Base-by-base conservation (phyloP, 306 rosid species). In the Bauhinia variegata region DNA sequence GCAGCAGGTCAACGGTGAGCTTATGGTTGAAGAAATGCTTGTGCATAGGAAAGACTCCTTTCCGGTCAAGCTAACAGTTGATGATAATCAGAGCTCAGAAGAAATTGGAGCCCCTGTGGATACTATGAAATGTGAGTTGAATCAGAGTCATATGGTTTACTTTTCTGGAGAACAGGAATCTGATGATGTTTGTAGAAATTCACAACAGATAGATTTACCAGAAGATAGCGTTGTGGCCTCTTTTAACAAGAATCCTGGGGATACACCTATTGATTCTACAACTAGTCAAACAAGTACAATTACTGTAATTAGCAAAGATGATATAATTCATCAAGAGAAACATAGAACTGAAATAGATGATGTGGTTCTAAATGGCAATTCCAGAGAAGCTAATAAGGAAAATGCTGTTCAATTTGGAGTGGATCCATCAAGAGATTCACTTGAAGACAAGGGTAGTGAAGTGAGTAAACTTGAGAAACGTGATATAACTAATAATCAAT, bases 121-220 rank as follows among this genome's bases (percentile, higher is more conserved):
- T 57, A 70, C 23, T 71, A 38, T 65, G 69, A 19, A 55, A 62
- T 23, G 79, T 76, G 75, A 52, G 68, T 32, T 42, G n/a, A 65
- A 43, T 23, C 80, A 80, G 60, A 67, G 16, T 75, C 31, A 44
- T 10, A 52, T 43, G 2, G 57, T 30, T 47, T 19, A 49, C 51
- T 37, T 58, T 71, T 71, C 77, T 54, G 82, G 71, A 75, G 85
- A 72, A 60, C 68, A 39, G 2, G 86, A 55, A 39, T 38, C 78
- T 60, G 48, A 48, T 62, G 85, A 60, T 62, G 33, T 5, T 54
- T 16, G 9, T 28, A 53, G 59, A 31, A 56, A 63, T 63, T 72
- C 71, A 7, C 71, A 47, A 42, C 72, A 46, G 58, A 51, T 49
- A 44, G 61, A 53, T 54, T 48, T 28, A 61, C 50, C 71, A 7